Base-by-base conservation (phyloP, 2,329 filamentous ascomycete genomes). In the Colletotrichum sp. region DNA sequence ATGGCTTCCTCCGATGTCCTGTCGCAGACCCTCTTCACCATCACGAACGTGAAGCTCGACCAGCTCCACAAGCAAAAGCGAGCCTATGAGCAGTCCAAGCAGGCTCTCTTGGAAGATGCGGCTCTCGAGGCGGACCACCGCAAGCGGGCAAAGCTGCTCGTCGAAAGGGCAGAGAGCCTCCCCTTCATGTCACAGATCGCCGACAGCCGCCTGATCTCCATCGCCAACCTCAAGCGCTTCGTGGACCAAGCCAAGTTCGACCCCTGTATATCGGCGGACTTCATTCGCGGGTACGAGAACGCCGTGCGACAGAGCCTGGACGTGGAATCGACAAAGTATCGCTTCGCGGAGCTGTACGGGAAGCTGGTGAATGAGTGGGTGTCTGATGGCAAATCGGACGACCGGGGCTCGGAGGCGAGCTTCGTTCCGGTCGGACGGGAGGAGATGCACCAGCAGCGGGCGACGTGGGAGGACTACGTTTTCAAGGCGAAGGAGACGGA, bases 331-430 rank as follows among this genome's bases (percentile, higher is more conserved):
- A 85, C 87, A 65, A 90, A 89, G 74, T 88, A 91, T 78, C 85
- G 90, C 21, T 90, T 91, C 79, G 90, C 90, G 1, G 84, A 86
- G 8, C 85, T 93, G 36, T 92, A 92, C 80, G 88, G 89, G 21
- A 81, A 87, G 52, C 81, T 93, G 28, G 88, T 91, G 15, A 89
- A 85, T 1, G 90, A 92, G 77, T 91, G 89, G 87, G 82, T 92
- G 66, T 82, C 84, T 2, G 80, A 83, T 13, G 81, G 85, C 2
- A 80, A 83, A 7, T 79, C 78, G n/a, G 82, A 81, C 4, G 79
- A 80, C 32, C 72, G 80, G 8, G 81, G 82, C 2, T 82, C 83
- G 6, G 84, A 82, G 12, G 77, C 78, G 0, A 81, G 81, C 5
- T 89, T 89, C 72, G 88, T 91, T 64, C 80, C 84, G 8, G 84